Evolutionary conservation across 2,329 filamentous ascomycete species (phyloP).

Genomic region (Rhexocercosporidium sp.): DNA sequence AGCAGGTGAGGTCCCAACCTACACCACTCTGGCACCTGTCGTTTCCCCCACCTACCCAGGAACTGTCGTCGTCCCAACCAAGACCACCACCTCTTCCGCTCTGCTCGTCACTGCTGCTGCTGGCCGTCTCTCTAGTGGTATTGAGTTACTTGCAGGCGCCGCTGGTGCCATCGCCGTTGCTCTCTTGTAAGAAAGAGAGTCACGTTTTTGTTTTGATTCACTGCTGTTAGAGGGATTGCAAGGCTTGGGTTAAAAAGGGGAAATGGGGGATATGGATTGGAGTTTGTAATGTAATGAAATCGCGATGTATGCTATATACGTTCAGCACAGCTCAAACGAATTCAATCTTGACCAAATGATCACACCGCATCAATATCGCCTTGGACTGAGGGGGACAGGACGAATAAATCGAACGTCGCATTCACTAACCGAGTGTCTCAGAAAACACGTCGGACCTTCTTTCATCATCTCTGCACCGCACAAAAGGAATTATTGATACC

Average conservation of each 20-base stretch:
- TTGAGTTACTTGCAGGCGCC: conserved; percentile 23
- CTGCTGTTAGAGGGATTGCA: not conserved
- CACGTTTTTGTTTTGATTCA: not conserved
- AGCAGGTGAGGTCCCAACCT: not conserved
- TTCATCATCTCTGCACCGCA: not conserved
- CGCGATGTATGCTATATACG: not conserved
- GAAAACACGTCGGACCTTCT: not conserved
- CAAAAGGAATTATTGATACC: not conserved
- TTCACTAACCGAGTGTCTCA: not conserved
- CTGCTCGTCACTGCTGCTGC: conserved; percentile 24
- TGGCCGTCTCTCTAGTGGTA: conserved; percentile 15
- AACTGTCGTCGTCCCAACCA: conserved; percentile 12
- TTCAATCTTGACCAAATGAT: not conserved
- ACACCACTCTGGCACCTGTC: not conserved
- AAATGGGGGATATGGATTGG: not conserved
- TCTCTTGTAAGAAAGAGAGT: conserved; percentile 14
- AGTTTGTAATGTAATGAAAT: conserved; percentile 15
- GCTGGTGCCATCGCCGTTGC: conserved; percentile 23
- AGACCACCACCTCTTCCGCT: conserved; percentile 14
- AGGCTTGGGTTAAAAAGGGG: not conserved
- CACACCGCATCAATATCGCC: too few relatives aligned
- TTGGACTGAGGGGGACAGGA: too few relatives aligned
- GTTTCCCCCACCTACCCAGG: not conserved
- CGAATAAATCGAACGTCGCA: not conserved
- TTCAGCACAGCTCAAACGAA: not conserved